phyloP scores from a whole-genome alignment of 768 basidiomycete species.

The Trametes gibbosa region DNA sequence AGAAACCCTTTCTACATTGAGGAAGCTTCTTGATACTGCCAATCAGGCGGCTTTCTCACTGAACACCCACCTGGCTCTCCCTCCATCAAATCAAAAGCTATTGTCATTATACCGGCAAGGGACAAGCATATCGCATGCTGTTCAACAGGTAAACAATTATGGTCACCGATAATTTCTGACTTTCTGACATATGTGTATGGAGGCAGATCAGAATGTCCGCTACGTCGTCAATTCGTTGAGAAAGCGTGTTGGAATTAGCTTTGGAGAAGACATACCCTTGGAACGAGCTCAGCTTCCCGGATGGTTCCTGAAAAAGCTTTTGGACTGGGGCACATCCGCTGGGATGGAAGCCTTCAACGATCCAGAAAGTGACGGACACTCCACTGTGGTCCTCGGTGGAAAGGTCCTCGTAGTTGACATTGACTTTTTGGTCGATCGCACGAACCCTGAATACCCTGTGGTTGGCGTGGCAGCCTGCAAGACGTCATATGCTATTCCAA shows the following conservation, averaged over 20 bases:
- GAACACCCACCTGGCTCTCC: constrained; percentile 45
- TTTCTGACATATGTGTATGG: background rate
- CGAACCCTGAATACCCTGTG: constrained; percentile 35
- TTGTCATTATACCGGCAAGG: constrained; percentile 68
- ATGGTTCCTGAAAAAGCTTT: constrained; percentile 60
- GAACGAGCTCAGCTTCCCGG: constrained; percentile 42
- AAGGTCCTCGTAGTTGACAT: constrained; percentile 81
- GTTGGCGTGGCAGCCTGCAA: constrained; percentile 58
- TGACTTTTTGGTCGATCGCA: constrained; percentile 52
- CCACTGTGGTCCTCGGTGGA: constrained; percentile 66
- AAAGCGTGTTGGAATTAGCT: constrained; percentile 45
- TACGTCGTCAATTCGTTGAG: constrained; percentile 48
- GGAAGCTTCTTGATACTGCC: constrained; percentile 49
- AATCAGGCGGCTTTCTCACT: constrained; percentile 55
- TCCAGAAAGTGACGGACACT: constrained; percentile 42
- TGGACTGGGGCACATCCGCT: constrained; percentile 57
- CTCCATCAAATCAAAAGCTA: constrained; percentile 62
- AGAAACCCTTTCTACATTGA: constrained; percentile 37
- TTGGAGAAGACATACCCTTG: constrained; percentile 64
- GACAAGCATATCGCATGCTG: constrained; percentile 48
- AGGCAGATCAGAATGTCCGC: constrained; percentile 56
- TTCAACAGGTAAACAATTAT: constrained; percentile 45
- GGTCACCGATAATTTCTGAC: background rate
- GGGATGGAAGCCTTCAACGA: constrained; percentile 80
- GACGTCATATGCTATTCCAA: constrained; percentile 66